phyloP scores from a whole-genome alignment of 768 basidiomycete genomes.

The Inosperma sp. region DNA sequence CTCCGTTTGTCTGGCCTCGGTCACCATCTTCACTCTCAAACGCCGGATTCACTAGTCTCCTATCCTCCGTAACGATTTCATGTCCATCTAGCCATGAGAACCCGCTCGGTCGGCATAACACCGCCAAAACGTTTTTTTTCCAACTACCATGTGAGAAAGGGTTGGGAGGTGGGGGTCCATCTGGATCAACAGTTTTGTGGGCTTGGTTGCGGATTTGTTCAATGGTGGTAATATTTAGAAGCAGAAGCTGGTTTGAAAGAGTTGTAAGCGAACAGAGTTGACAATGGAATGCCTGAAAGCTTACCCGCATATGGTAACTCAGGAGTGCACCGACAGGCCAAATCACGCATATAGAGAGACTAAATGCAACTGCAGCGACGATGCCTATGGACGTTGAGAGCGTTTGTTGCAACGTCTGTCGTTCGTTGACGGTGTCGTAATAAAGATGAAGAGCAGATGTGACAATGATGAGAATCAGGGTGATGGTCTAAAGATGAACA shows the following conservation, averaged over 20 bases:
- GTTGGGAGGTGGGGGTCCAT: conserved; percentile 64
- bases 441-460: conserved; percentile 82
- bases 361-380: conserved; percentile 81
- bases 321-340: conserved; percentile 82
- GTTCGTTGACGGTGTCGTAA: conserved; percentile 51
- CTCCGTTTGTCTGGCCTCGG: neutral
- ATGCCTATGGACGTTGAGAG: conserved; percentile 43
- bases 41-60: conserved; percentile 42
- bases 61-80: conserved; percentile 63
- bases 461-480: conserved; percentile 69
- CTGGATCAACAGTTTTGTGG: conserved; percentile 59
- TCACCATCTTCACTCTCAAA: neutral
- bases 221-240: conserved; percentile 91
- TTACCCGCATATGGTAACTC: conserved; percentile 80
- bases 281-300: conserved; percentile 23
- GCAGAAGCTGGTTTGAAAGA: conserved; percentile 49
- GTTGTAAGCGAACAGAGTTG: conserved; percentile 5
- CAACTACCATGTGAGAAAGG: conserved; percentile 82
- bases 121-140: conserved; percentile 66
- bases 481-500: conserved; percentile 50
- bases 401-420: conserved; percentile 43
- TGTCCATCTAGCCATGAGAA: conserved; percentile 73
- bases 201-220: conserved; percentile 93
- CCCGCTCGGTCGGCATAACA: conserved; percentile 77
- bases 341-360: conserved; percentile 63